Evolutionary conservation across 768 basidiomycete species (phyloP), one percentile per base, ranked within the genome.

Genomic region (Lactarius akahatsu): DNA sequence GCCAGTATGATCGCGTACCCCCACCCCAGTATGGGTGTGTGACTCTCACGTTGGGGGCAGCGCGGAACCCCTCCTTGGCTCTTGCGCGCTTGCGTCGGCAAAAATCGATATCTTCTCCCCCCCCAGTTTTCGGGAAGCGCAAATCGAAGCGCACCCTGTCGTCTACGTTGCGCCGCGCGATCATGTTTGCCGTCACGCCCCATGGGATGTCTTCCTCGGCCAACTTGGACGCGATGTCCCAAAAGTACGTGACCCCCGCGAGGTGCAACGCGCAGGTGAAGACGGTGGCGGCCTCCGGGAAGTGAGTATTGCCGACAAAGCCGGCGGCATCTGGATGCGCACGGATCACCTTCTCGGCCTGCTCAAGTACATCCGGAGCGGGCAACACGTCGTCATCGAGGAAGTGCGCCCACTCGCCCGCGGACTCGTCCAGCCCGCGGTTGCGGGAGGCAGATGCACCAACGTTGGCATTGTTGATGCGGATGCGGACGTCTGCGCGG

Each of bases 41-140:
- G 20, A 82, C 83, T n/a, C 75, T 63, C 10, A 83, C 83, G 0
- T 74, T 59, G 2, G 84, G 84, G 16, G 85, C 85, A 1, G 83
- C 75, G 34, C 73, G 67, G 66, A 87, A 85, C 0, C 83, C 82
- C 43, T 67, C 64, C 41, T 81, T 62, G 50, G 78, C 80, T 38
- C 71, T 75, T 23, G 77, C 71, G 15, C 83, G 77, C 65, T 83
- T 85, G 66, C 73, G 73, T n/a, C 79, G 76, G 65, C 84, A 85
- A 69, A 82, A 86, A 70, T 87, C 82, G 15, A 87, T 85, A 45
- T 88, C 85, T 66, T 88, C 86, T 0, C 86, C 86, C 3, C 86
- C 85, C 0, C 86, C 85, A 4, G 85, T 88, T 74, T 85, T 86
- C 3, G 86, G 87, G 69, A 84, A 87, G 5, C 71, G 72, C 20